Base-by-base conservation (phyloP, 306 rosid species). In the Quercus bicolor region DNA sequence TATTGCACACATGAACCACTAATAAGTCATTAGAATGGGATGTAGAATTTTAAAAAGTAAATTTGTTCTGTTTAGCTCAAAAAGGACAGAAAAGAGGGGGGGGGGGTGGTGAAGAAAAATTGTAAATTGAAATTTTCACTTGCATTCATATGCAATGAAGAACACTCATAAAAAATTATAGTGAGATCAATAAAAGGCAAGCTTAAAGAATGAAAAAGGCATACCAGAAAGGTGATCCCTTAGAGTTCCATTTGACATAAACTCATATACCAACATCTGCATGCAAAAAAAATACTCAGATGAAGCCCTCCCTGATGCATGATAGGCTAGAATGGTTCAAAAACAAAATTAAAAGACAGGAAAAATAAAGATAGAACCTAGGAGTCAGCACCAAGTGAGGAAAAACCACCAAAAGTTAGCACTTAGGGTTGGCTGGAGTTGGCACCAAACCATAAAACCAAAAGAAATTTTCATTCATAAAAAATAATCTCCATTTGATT, bases 201-300 rank as follows among this genome's bases (percentile, higher is more conserved):
- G 62, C 29, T 66, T 26, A 33, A 40, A 75, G 72, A 23, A 66
- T 4, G 48, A 78, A 53, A 68, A 60, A 59, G 73, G 52, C 53
- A 60, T 91, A 96, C 99, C 97, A 24, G 97, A 89, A 79, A 96
- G 91, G 90, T 89, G 92, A 82, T 96, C 97, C 89, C 98, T 85
- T 76, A 93, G 91, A 34, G 97, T 85, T 69, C 96, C 92, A 81
- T 90, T 90, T 18, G 96, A 29, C 98, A 96, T 93, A 71, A 86
- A 96, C 84, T 96, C 98, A 84, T 96, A 96, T 55, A 89, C 90
- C 87, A 96, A 83, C 98, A 96, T 96, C 99, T 96, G 96, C 94
- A 87, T 19, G 73, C 72, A 85, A 59, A 85, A 77, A 29, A 28
- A 28, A 72, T 72, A 23, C 75, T 43, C 21, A 6, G 60, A 62